Evolutionary conservation across 2,329 filamentous ascomycete species (phyloP), one percentile per base, ranked within the genome.

Genomic region (Laburnicola sp.): DNA sequence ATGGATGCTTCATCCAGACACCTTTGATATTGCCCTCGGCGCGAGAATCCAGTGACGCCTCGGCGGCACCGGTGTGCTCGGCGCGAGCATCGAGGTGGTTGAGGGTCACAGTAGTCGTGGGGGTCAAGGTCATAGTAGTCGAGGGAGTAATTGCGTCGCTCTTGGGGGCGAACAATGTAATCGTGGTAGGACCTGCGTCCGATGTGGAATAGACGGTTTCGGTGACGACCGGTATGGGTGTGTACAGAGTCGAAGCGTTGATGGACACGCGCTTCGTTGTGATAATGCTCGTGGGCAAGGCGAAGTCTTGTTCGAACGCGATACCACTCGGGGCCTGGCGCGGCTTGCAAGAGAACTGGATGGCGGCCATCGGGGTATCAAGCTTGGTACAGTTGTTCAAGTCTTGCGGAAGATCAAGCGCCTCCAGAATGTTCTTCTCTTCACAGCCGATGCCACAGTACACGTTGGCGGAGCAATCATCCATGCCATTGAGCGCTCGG

Each of bases 1-100:
- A 70, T 2, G 65, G 65, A 35, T 69, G 61, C 11, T 56, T 44
- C 60, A 68, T 59, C 63, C 64, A 70, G 0, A 65, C 58, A 16
- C 48, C 47, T 16, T 38, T 51, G 2, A 42, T 45, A 37, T 57
- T 45, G 22, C 47, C 47, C n/a, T n/a, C n/a, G n/a, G n/a, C n/a
- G n/a, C n/a, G n/a, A n/a, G n/a, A n/a, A n/a, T n/a, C n/a, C n/a
- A n/a, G n/a, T n/a, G n/a, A n/a, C n/a, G n/a, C n/a, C n/a, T n/a
- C n/a, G n/a, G n/a, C n/a, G n/a, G n/a, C n/a, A n/a, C n/a, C n/a
- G n/a, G n/a, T n/a, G n/a, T n/a, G n/a, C 31, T 48, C 43, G 6
- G 8, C 28, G 39, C 25, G 42, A 32, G 25, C 9, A 25, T 23
- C 8, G 30, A 32, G 34, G 7, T 34, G 16, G 8, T 6, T 6